A percentile compares a stretch with the other conserved stretches of the same genome.
Conservation (phyloP, 1,284 basidiomycete genomes). For the Sanghuangporus baumii region DNA sequence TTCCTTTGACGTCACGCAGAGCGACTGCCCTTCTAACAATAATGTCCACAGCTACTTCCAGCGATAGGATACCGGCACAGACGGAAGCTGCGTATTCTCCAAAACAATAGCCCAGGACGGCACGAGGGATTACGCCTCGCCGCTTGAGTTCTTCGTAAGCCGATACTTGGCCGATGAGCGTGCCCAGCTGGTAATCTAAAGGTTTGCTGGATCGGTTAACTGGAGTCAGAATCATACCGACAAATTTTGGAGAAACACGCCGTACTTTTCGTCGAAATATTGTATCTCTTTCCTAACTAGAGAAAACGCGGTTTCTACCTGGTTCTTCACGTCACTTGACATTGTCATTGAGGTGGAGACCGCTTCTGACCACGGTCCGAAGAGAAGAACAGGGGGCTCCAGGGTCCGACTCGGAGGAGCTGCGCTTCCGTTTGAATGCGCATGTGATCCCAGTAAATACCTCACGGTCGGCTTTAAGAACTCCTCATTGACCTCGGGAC, state of each 20-base stretch:
- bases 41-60: conserved; percentile 12
- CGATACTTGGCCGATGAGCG: conserved; percentile 15
- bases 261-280: not conserved
- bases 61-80: conserved; percentile 11
- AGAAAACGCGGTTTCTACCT: not conserved
- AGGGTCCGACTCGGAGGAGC: not conserved
- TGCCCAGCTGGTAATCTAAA: conserved; percentile 15
- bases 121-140: conserved; percentile 7
- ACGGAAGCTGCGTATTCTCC: conserved; percentile 21
- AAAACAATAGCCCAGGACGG: conserved; percentile 21
- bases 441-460: not conserved
- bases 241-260: not conserved
- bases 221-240: not conserved
- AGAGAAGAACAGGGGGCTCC: conserved; percentile 5
- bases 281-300: not conserved
- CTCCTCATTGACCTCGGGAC: conserved; percentile 7
- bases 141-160: not conserved
- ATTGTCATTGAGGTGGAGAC: not conserved
- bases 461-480: not conserved
- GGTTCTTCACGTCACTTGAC: not conserved
- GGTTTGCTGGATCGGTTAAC: not conserved
- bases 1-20: conserved; percentile 1
- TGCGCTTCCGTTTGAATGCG: not conserved
- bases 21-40: conserved; percentile 15
- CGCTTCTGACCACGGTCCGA: conserved; percentile 12